Evolutionary conservation across 2,329 filamentous ascomycete species (phyloP), one percentile per base, ranked within the genome.

Genomic region (Nigrospora sphaerica): DNA sequence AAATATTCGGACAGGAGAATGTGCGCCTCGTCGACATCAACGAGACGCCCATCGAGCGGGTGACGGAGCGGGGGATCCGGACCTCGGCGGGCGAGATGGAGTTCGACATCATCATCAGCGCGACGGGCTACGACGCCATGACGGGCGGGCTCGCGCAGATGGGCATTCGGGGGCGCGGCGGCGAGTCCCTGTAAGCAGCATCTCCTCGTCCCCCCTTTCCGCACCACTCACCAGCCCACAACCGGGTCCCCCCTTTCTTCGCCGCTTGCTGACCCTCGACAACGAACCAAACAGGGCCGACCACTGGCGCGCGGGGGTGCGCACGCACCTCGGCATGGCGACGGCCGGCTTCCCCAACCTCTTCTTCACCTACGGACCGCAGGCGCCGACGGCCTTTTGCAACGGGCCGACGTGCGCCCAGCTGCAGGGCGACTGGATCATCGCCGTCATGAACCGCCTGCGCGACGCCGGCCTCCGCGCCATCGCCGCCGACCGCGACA

Each of bases 281-380:
- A 9, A 6, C 23, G 23, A n/a, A n/a, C 33, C 33, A 35, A 35
- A 6, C 23, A 28, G 23, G 23, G 23, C 23, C 5, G 57, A 67
- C 1, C 58, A 67, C 66, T 58, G 54, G 19, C 32, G 43, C 16
- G 32, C 54, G 1, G 64, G 63, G 2, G 57, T 58, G 1, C 53
- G 56, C 14, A 66, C 69, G 0, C 60, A 66, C 41, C 61, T 73
- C 16, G 72, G 72, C 6, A 64, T 69, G 38, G 57, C 63, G 2
- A 58, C 64, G 12, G 46, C 59, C 1, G 63, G 63, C 0, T 74
- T 67, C 48, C 72, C 71, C 3, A 74, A 74, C 49, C 62, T 75
- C 57, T 71, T 73, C 53, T 65, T 67, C 53, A 55, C 58, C 9
- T 70, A 67, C 40, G 67, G 67, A 0, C 67, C 68, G 3, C 68